Evolutionary conservation across 768 basidiomycete species (phyloP).

Genomic region (Paxillus ammoniavirescens): DNA sequence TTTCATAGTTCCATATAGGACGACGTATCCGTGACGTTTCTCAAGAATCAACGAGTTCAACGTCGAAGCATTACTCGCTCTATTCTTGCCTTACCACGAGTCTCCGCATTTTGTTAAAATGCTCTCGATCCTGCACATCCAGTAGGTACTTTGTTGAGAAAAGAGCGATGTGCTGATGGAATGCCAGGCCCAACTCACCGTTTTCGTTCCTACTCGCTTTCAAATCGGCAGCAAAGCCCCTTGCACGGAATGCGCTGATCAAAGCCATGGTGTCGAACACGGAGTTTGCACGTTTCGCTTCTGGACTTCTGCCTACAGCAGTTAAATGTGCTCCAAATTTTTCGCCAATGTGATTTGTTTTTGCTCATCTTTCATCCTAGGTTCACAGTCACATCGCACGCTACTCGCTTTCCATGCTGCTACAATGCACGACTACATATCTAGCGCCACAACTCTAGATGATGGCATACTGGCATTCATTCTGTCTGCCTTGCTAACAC

Average conservation of each 20-base stretch:
- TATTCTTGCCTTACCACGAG: slow-evolving; percentile 95
- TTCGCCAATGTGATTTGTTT: not conserved
- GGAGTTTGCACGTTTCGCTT: slow-evolving; percentile 71
- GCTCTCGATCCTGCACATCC: slow-evolving; percentile 79
- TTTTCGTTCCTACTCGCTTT: slow-evolving; percentile 74
- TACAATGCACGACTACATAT: slow-evolving; percentile 76
- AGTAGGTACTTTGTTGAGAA: slow-evolving; percentile 40
- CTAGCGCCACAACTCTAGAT: slow-evolving; percentile 52
- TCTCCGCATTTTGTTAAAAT: slow-evolving; percentile 94
- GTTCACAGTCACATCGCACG: slow-evolving; percentile 56
- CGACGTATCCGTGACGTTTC: not conserved
- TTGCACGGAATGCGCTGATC: slow-evolving; percentile 73
- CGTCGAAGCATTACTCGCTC: slow-evolving; percentile 65
- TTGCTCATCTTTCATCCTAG: slow-evolving; percentile 17
- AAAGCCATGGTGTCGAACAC: slow-evolving; percentile 71
- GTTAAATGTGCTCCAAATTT: slow-evolving; percentile 38
- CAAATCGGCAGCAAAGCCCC: slow-evolving; percentile 71
- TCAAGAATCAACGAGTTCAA: slow-evolving; percentile 92
- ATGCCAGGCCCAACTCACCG: slow-evolving; percentile 50
- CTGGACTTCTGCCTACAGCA: slow-evolving; percentile 59
- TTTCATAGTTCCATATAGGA: not conserved
- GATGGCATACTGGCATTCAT: slow-evolving; percentile 66
- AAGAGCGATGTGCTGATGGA: slow-evolving; percentile 1
- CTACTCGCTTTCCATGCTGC: slow-evolving; percentile 83
- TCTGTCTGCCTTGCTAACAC: slow-evolving; percentile 61